Percentiles rank a stretch among this genome's conserved stretches.
Conservation (phyloP, 805 yeast species). For the Wickerhamomyces strasburgensis region DNA sequence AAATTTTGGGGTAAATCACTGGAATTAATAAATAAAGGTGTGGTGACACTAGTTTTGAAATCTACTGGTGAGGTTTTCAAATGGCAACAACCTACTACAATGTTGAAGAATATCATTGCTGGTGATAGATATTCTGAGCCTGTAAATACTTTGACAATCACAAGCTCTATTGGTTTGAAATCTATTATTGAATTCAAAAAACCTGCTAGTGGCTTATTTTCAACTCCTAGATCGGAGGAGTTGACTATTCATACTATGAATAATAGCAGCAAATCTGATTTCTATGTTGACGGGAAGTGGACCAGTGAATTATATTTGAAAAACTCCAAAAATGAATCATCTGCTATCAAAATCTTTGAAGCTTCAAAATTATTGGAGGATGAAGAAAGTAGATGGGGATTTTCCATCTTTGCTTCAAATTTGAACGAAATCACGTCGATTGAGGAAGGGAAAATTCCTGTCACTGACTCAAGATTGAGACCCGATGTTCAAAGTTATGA, state of each 20-base stretch:
- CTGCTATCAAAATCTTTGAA: conserved; percentile 58
- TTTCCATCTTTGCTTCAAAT: conserved; percentile 75
- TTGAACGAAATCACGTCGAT: conserved; percentile 73
- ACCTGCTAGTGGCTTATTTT: conserved; percentile 64
- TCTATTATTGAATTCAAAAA: conserved; percentile 69
- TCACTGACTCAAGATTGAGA: conserved; percentile 84
- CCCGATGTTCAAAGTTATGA: conserved; percentile 82
- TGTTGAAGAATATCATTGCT: conserved; percentile 82
- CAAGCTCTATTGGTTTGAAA: conserved; percentile 61
- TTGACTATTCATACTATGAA: conserved; percentile 32
- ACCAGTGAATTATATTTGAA: conserved; percentile 54
- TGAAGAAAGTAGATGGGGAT: conserved; percentile 69
- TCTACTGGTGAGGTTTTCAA: conserved; percentile 62
- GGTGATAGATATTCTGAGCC: conserved; percentile 96
- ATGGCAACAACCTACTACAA: conserved; percentile 80
- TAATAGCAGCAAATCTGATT: conserved; percentile 15
- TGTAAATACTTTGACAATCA: conserved; percentile 56
- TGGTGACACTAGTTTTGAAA: conserved; percentile 49
- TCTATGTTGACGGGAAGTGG: conserved; percentile 67
- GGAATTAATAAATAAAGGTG: conserved; percentile 76
- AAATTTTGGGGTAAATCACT: conserved; percentile 94
- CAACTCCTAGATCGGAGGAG: conserved; percentile 70
- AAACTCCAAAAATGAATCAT: conserved; percentile 15
- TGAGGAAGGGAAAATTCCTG: conserved; percentile 63
- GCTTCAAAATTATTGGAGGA: conserved; percentile 60